A percentile compares a stretch with the other conserved stretches of the same genome.
Conservation (phyloP, 139 green algal species). For the Haematococcus lacustris region DNA sequence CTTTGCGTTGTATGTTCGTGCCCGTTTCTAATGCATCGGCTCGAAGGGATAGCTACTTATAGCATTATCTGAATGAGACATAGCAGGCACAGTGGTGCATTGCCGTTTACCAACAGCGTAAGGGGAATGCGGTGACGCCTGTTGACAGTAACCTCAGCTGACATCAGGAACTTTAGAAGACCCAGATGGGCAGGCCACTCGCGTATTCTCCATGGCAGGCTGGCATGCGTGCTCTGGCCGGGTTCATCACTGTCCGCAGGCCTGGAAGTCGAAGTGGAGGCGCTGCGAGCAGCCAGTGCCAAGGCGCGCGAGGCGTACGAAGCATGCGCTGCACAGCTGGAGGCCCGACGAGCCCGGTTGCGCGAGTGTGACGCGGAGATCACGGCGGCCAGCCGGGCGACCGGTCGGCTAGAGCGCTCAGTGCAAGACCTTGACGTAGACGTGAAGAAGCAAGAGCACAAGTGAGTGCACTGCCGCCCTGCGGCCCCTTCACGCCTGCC, state of each 20-base stretch:
- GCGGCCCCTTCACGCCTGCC: too few relatives aligned
- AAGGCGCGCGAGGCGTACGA: slow-evolving; percentile 34
- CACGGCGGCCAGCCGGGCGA: too few relatives aligned
- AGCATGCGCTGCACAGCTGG: slow-evolving; percentile 32
- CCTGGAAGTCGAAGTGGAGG: slow-evolving; percentile 36
- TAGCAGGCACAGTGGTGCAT: too few relatives aligned
- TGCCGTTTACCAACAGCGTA: too few relatives aligned
- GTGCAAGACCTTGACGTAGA: slow-evolving; percentile 24
- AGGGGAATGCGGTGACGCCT: too few relatives aligned
- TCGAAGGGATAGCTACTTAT: too few relatives aligned
- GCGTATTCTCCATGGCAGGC: background rate
- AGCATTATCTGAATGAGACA: too few relatives aligned
- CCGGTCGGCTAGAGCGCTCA: background rate
- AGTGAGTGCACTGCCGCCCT: slow-evolving; percentile 5
- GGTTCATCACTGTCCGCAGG: slow-evolving; percentile 5
- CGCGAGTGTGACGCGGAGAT: slow-evolving; percentile 78
- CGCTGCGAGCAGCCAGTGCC: slow-evolving; percentile 26
- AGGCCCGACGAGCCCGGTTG: slow-evolving; percentile 39
- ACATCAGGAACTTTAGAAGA: too few relatives aligned
- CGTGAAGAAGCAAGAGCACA: slow-evolving; percentile 6
- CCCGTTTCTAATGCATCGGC: too few relatives aligned
- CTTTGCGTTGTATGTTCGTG: too few relatives aligned
- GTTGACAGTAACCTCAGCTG: too few relatives aligned
- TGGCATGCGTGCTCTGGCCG: background rate
- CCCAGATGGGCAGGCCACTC: too few relatives aligned